These are phyloP conservation scores for Sanghuangporus weigelae DNA, from an alignment of 1,284 basidiomycete species.

Conservation along the genomic window DNA sequence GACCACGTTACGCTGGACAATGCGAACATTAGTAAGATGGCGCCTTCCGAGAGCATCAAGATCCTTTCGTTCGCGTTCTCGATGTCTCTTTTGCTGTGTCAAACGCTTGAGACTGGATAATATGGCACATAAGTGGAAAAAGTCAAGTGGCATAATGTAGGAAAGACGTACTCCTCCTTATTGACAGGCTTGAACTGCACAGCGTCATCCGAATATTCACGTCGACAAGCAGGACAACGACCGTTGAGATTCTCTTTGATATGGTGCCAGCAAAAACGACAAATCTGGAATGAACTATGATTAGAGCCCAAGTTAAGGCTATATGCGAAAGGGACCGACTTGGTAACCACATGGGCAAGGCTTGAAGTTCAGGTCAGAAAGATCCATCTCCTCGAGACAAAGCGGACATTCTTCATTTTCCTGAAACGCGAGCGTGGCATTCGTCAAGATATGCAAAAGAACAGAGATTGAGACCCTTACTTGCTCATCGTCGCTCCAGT, in stretches of 20 bases:
- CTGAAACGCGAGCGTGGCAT: slow-evolving; percentile 37
- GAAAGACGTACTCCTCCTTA: slow-evolving; percentile 81
- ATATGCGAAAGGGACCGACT: slow-evolving; percentile 41
- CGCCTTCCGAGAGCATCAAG: slow-evolving; percentile 85
- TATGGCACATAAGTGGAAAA: slow-evolving; percentile 15
- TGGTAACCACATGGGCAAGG: slow-evolving; percentile 99
- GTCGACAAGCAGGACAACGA: slow-evolving; percentile 93
- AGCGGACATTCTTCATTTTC: slow-evolving; percentile 98
- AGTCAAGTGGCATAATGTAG: background rate
- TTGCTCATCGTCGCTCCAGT: slow-evolving; percentile 94
- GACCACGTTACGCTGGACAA: slow-evolving; percentile 95
- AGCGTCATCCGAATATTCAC: slow-evolving; percentile 89
- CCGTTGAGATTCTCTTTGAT: slow-evolving; percentile 96
- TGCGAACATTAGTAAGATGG: slow-evolving; percentile 88
- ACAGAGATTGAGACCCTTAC: slow-evolving; percentile 32
- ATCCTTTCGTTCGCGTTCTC: slow-evolving; percentile 95
- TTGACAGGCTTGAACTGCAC: slow-evolving; percentile 96
- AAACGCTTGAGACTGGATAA: slow-evolving; percentile 71
- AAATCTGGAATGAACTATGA: slow-evolving; percentile 61
- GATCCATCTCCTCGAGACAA: slow-evolving; percentile 98
- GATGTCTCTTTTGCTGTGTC: slow-evolving; percentile 93
- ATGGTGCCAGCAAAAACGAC: slow-evolving; percentile 99
- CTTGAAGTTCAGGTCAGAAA: slow-evolving; percentile 99
- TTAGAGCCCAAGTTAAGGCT: background rate
- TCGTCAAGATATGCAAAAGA: background rate